Evolutionary conservation across 768 basidiomycete genomes (phyloP).

Genomic region (Trametes gibbosa): DNA sequence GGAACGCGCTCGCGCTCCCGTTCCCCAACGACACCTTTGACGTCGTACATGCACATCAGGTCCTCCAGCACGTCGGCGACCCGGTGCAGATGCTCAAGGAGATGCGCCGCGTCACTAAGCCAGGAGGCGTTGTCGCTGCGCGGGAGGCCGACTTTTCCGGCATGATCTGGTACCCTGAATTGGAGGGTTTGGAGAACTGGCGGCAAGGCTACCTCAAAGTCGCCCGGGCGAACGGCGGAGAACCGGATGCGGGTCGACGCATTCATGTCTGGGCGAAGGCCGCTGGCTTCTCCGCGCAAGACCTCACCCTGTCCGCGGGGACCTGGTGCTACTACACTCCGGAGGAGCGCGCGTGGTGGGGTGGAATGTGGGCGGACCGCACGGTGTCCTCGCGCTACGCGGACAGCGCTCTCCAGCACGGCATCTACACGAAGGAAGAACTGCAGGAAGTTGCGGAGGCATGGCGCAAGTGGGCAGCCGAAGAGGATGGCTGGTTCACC

Average conservation of each 20-base stretch:
- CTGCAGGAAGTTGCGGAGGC: conserved; percentile 9
- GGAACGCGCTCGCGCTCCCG: conserved; percentile 36
- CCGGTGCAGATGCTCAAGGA: conserved; percentile 41
- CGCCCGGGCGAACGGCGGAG: conserved; percentile 34
- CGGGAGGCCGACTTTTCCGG: conserved; percentile 41
- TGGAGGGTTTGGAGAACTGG: conserved; percentile 33
- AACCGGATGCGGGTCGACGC: conserved; percentile 40
- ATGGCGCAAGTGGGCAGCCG: conserved; percentile 16
- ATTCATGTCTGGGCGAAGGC: conserved; percentile 37
- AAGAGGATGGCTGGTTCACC: conserved; percentile 22
- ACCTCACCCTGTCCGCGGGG: conserved; percentile 30
- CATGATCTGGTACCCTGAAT: conserved; percentile 37
- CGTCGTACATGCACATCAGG: conserved; percentile 49
- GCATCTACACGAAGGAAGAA: conserved; percentile 10
- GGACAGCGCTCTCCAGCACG: conserved; percentile 27
- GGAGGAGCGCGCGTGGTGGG: conserved; percentile 40
- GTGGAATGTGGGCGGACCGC: conserved; percentile 39
- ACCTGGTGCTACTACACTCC: conserved; percentile 37
- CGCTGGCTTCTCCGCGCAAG: conserved; percentile 33
- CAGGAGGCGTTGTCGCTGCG: conserved; percentile 44
- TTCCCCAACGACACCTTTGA: conserved; percentile 45
- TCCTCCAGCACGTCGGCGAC: conserved; percentile 46
- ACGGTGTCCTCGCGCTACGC: conserved; percentile 35
- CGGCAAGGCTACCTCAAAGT: conserved; percentile 30
- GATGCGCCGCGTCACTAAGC: conserved; percentile 46